These are phyloP conservation scores for Thielaviopsis cerberus DNA, from an alignment of 2,329 filamentous ascomycete species.

Conservation along the genomic window DNA sequence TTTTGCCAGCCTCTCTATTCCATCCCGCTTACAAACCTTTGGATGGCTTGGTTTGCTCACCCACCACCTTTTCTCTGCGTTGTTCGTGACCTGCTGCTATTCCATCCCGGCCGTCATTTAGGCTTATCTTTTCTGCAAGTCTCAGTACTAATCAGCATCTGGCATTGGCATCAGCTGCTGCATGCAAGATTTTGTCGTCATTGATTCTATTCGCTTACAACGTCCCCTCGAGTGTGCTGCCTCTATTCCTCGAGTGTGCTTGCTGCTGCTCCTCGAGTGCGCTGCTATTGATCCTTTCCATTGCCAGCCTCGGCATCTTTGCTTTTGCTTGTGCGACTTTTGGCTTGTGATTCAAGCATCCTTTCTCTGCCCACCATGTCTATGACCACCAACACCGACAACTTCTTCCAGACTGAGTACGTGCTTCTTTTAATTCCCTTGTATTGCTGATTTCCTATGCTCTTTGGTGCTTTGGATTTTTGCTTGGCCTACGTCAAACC, in stretches of 20 bases:
- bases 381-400: constrained; percentile 47
- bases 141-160: no score
- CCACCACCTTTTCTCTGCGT: no score
- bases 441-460: neutral
- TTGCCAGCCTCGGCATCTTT: neutral
- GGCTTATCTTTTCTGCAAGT: neutral
- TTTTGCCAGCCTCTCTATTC: no score
- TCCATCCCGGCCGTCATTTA: neutral
- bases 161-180: no score
- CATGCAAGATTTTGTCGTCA: no score
- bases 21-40: no score
- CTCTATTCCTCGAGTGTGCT: neutral
- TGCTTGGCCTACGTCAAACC: no score
- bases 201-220: no score
- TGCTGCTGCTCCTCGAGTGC: no score
- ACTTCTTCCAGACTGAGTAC: constrained; percentile 89
- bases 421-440: constrained; percentile 15
- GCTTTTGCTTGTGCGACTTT: neutral
- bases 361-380: constrained; percentile 7
- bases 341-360: neutral
- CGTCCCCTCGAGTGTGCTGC: no score
- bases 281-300: neutral
- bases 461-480: neutral
- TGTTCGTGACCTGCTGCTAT: neutral
- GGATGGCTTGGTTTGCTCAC: no score